Conservation (phyloP, 139 green algal genomes). For the Penium margaritaceum region DNA sequence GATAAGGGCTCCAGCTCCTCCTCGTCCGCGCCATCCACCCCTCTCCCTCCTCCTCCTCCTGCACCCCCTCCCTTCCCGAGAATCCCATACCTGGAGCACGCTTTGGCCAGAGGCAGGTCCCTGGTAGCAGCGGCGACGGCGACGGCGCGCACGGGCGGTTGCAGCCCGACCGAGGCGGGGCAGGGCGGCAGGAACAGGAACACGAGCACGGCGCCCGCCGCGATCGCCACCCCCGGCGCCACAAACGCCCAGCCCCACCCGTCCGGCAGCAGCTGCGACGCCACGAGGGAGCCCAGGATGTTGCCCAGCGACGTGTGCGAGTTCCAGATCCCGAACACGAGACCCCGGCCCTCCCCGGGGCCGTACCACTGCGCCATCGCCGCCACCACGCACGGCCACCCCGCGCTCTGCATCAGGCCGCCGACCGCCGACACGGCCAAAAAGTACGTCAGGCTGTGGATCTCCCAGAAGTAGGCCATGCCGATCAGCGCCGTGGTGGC, state of each 20-base stretch:
- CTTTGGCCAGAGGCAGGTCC: not conserved
- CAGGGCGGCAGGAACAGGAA: slow-evolving; percentile 67
- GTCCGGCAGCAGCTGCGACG: slow-evolving; percentile 56
- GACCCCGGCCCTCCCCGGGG: slow-evolving; percentile 78
- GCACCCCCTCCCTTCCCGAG: not conserved
- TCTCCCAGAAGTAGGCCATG: slow-evolving; percentile 73
- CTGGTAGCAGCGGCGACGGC: not conserved
- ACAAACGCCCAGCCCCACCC: slow-evolving; percentile 89
- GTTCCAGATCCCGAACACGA: slow-evolving; percentile 95
- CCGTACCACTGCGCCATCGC: slow-evolving; percentile 92
- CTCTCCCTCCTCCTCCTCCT: not conserved
- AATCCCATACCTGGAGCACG: not conserved
- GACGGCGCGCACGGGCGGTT: not conserved
- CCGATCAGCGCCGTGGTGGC: slow-evolving; percentile 69
- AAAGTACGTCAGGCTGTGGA: slow-evolving; percentile 80
- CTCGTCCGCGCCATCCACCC: not conserved
- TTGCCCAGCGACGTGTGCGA: slow-evolving; percentile 88
- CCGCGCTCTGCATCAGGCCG: slow-evolving; percentile 80
- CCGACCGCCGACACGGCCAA: slow-evolving; percentile 61
- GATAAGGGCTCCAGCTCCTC: not conserved
- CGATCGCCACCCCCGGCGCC: slow-evolving; percentile 59
- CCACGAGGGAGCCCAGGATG: slow-evolving; percentile 79
- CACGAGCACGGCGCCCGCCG: slow-evolving; percentile 27
- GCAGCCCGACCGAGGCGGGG: slow-evolving; percentile 61
- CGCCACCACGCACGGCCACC: slow-evolving; percentile 85